Percentiles rank a stretch among this genome's conserved stretches.
These are phyloP conservation scores for Crithidia mellificae DNA, from an alignment of 208 protist genomes.

Conservation along the genomic window DNA sequence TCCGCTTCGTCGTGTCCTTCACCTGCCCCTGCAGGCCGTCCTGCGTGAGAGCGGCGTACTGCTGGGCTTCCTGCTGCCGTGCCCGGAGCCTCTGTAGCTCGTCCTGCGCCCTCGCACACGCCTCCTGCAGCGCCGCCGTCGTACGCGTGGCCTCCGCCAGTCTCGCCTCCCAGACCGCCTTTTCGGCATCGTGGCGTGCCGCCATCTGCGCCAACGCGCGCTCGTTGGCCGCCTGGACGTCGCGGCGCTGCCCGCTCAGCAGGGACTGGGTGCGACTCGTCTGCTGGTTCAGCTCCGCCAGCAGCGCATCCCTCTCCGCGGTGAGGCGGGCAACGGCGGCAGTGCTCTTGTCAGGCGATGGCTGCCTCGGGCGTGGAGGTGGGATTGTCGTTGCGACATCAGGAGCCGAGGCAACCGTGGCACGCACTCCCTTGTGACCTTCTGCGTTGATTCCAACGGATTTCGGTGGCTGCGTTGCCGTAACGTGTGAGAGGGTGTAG, in stretches of 20 bases:
- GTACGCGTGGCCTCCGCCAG: background rate
- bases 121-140: slow-evolving; percentile 4
- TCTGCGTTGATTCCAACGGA: no score
- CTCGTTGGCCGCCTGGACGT: slow-evolving; percentile 24
- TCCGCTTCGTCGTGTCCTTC: slow-evolving; percentile 24
- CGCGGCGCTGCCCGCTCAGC: slow-evolving; percentile 12
- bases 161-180: slow-evolving; percentile 9
- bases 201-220: slow-evolving; percentile 25
- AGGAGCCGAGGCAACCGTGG: no score
- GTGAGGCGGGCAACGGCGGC: slow-evolving; percentile 6
- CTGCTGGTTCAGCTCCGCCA: slow-evolving; percentile 4
- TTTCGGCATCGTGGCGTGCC: slow-evolving; percentile 32
- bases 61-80: background rate
- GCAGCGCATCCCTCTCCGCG: slow-evolving; percentile 17
- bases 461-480: no score
- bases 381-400: no score
- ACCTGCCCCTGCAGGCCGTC: slow-evolving; percentile 26
- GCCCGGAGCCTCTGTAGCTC: background rate
- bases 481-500: background rate
- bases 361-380: background rate
- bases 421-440: no score
- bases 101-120: background rate
- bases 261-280: slow-evolving; percentile 6
- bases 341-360: background rate
- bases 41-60: slow-evolving; percentile 2